Evolutionary conservation across 2,329 filamentous ascomycete species (phyloP).

Genomic region (Xylaria sp.): DNA sequence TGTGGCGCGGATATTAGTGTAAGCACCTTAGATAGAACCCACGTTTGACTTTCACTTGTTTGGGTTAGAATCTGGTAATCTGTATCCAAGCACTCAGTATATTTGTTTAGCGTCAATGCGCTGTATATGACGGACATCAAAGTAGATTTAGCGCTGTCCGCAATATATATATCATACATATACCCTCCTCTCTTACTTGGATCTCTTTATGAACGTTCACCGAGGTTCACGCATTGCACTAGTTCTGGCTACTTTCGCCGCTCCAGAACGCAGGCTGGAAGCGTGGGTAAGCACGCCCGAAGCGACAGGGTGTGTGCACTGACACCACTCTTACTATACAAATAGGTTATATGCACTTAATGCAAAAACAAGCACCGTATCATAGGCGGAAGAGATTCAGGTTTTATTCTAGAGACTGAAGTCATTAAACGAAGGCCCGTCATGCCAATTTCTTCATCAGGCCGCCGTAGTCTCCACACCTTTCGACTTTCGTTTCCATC

Average conservation of each 20-base stretch:
- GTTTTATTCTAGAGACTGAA: background rate
- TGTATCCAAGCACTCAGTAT: no score
- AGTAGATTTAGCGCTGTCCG: background rate
- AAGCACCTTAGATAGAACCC: no score
- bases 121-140: background rate
- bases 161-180: background rate
- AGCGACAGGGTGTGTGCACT: background rate
- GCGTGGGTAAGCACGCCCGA: background rate
- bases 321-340: background rate
- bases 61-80: no score
- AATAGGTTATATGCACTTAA: background rate
- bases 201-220: background rate
- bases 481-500: slow-evolving; percentile 79
- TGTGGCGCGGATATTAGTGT: no score
- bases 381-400: background rate
- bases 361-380: background rate
- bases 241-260: background rate
- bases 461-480: slow-evolving; percentile 50
- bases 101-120: no score
- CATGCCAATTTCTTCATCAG: background rate
- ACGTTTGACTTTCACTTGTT: no score
- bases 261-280: background rate
- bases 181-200: background rate
- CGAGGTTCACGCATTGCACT: background rate
- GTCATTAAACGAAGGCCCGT: background rate